Evolutionary conservation across 768 basidiomycete genomes (phyloP), one percentile per base, ranked within the genome.

Genomic region (Plicaturopsis crispa): DNA sequence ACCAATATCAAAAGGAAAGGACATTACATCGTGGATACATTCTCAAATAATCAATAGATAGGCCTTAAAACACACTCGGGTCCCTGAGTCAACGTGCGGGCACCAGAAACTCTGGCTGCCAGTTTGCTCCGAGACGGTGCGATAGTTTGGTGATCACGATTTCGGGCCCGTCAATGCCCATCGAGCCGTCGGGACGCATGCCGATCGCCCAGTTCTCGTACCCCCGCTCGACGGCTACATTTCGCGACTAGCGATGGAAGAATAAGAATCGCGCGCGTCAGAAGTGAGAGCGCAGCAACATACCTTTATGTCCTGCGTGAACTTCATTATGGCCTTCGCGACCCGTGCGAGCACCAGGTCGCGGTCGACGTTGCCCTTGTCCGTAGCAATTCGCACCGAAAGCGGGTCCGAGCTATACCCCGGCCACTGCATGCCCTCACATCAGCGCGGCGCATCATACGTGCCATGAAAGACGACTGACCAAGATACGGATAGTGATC

Each of bases 341-440:
- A 66, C 43, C 4, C 51, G 26, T 35, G 56, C 41, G 11, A 69
- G 45, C 34, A 70, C 23, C 23, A 50, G 41, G 18, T 53, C 48
- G 6, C 60, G 48, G 3, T 60, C 60, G 30, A 63, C 50, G n/a
- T 31, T 44, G n/a, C 55, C 57, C 16, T 50, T 50, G 21, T 59
- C 56, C 14, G 65, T 61, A 16, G 48, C 45, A 36, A 70, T 44
- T 4, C 65, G 62, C 44, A 62, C 66, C 48, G 64, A 56, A 21
- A 59, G 53, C 0, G 63, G 56, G 33, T 59, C 48, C n/a, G 43
- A 35, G 16, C 55, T 54, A 51, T 73, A 73, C 1, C 72, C 72
- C 5, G 72, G 70, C 72, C 71, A 73, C 72, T 72, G 40, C 34
- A 35, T n/a, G n/a, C n/a, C n/a, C n/a, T n/a, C n/a, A n/a, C n/a